Evolutionary conservation across 331 rosid genomes (phyloP), one percentile per base, ranked within the genome.

Genomic region (Arachis monticola): DNA sequence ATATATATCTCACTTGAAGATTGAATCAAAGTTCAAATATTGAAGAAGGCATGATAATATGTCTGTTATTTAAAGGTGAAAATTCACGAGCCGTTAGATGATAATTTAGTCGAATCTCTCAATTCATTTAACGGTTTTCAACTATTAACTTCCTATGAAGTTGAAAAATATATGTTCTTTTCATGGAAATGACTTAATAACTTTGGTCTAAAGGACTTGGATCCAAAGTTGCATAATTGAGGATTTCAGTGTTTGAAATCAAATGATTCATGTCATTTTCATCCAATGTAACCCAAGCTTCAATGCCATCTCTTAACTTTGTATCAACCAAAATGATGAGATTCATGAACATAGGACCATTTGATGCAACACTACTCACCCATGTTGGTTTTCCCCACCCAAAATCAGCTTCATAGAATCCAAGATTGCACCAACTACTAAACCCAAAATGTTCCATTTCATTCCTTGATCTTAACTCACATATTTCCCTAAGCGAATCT

Each of bases 331-430:
- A 31, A 13, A 88, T 75, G 9, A 82, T 64, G 0, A 88, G 69
- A 56, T 82, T 91, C 67, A 83, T 42, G 32, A 82, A 83, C 42
- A 83, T 35, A 8, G 87, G 69, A 56, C 53, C 88, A 10, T 10
- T 70, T 3, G 69, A 56, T 9, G 77, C 86, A 73, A 67, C 8
- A 79, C 85, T 70, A 67, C 83, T 84, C 59, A 89, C 85, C 92
- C 92, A 87, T 2, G 72, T 44, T 6, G 94, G 89, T 70, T 70
- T 88, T 53, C 92, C 97, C 92, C 89, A 91, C 40, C 97, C 94
- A 44, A 84, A 87, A 69, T 91, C 91, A 50, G 59, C 79, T 2
- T 85, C 86, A 30, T 87, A 82, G 46, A 76, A 80, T 10, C 91
- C 92, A 31, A 85, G 62, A 11, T 85, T 87, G 48, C 87, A 69